Percentiles rank a stretch among this genome's conserved stretches.
phyloP scores from a whole-genome alignment of 1,284 basidiomycete species.

The Ceratorhiza oryzae-sativae region DNA sequence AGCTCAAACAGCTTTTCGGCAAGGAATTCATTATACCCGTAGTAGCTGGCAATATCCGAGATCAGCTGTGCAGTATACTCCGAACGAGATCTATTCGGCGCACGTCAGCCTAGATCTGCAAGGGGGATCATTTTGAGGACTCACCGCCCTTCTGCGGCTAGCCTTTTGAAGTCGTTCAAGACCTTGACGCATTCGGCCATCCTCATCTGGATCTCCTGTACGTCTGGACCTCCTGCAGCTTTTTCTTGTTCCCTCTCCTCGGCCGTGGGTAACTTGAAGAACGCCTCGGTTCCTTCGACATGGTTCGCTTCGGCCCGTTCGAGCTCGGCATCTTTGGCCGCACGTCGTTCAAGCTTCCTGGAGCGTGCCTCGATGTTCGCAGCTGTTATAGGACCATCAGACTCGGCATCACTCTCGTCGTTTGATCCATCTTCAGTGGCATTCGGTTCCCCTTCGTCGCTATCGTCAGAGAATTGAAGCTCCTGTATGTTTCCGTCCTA shows the following conservation, averaged over 20 bases:
- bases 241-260: conserved; percentile 84
- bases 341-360: conserved; percentile 70
- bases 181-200: conserved; percentile 89
- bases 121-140: conserved; percentile 47
- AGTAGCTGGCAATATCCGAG: conserved; percentile 90
- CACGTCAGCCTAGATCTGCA: conserved; percentile 43
- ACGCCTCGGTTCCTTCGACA: conserved; percentile 64
- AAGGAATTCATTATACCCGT: conserved; percentile 97
- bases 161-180: conserved; percentile 74
- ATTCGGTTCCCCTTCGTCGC: conserved; percentile 42
- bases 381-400: conserved; percentile 67
- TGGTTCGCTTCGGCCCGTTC: conserved; percentile 65
- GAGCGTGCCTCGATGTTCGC: conserved; percentile 80
- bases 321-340: conserved; percentile 70
- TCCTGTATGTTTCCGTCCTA: conserved; percentile 58
- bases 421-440: conserved; percentile 54
- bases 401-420: conserved; percentile 49
- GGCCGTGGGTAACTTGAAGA: conserved; percentile 74
- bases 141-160: conserved; percentile 75
- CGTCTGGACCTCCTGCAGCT: conserved; percentile 72
- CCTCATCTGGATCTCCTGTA: conserved; percentile 84
- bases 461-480: conserved; percentile 67
- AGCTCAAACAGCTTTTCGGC: conserved; percentile 94
- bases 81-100: conserved; percentile 73
- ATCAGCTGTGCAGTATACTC: conserved; percentile 92